Conservation (phyloP, 148 eudicot species). For the Dysphania ambrosioides region DNA sequence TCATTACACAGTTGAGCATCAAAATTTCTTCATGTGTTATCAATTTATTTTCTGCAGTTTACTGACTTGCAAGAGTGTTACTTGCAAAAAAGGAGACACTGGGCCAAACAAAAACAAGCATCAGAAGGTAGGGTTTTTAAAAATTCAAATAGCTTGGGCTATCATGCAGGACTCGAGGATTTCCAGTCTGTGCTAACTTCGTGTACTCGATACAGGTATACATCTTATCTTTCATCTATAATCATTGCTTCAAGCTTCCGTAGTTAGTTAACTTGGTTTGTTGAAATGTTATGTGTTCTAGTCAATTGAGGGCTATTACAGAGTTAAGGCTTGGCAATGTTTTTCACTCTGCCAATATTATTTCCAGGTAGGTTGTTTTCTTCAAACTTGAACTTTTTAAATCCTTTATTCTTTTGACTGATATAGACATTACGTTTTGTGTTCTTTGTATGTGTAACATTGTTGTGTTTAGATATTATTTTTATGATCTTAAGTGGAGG, state of each 20-base stretch:
- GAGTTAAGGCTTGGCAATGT: conserved; percentile 77
- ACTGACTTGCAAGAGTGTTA: conserved; percentile 85
- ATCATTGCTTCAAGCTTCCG: neutral
- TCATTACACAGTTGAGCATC: neutral
- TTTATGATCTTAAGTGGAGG: neutral
- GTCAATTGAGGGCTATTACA: conserved; percentile 74
- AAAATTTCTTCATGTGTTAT: neutral
- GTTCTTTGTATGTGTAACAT: neutral
- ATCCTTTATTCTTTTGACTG: neutral
- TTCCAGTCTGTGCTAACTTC: conserved; percentile 72
- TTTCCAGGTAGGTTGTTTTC: conserved; percentile 59
- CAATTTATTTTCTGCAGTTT: conserved; percentile 41
- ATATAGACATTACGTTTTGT: conserved; percentile 1
- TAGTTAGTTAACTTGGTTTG: neutral
- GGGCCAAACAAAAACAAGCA: conserved; percentile 36
- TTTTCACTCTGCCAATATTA: conserved; percentile 74
- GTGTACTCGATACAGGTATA: conserved; percentile 76
- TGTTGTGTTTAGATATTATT: neutral
- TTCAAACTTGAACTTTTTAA: neutral
- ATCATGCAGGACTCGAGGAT: conserved; percentile 64
- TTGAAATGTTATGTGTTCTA: conserved; percentile 6
- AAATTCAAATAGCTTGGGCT: conserved; percentile 41
- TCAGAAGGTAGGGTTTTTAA: conserved; percentile 33
- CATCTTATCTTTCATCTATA: neutral
- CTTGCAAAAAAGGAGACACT: conserved; percentile 63